Evolutionary conservation across 257 asterid genomes (phyloP).

Genomic region (Ocimum tenuiflorum): DNA sequence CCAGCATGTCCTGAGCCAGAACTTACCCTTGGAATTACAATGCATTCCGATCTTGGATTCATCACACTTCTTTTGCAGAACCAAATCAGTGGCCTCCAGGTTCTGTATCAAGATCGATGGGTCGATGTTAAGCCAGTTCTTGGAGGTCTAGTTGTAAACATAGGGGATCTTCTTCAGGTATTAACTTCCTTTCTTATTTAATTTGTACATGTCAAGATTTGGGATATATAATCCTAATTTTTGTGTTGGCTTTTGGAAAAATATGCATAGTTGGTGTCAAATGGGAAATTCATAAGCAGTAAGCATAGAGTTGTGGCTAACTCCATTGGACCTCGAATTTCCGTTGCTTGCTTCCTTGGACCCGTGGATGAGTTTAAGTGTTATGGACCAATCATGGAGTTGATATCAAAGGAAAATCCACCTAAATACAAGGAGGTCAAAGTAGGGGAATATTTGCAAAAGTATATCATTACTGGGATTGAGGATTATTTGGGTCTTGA

Average conservation of each 20-base stretch:
- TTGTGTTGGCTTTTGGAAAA: neutral
- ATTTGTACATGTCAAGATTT: neutral
- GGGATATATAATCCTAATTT: neutral
- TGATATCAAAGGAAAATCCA: conserved; percentile 39
- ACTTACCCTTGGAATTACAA: conserved; percentile 21
- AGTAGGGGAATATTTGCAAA: conserved; percentile 19
- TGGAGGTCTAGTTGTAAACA: conserved; percentile 29
- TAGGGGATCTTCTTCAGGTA: conserved; percentile 37
- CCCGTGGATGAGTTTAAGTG: neutral
- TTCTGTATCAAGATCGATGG: conserved; percentile 26
- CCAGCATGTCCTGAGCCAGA: conserved; percentile 43
- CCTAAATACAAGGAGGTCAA: conserved; percentile 25
- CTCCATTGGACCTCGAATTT: conserved; percentile 37
- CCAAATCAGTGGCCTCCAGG: conserved; percentile 27
- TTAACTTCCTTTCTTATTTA: neutral
- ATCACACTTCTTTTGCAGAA: conserved; percentile 32
- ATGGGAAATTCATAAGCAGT: conserved; percentile 35
- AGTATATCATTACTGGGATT: conserved; percentile 26
- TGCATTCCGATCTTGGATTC: conserved; percentile 32
- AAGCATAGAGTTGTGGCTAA: conserved; percentile 37
- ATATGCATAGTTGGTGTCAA: conserved; percentile 28
- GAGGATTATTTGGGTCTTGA: conserved; percentile 21
- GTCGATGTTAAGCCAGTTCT: conserved; percentile 21
- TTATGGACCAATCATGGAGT: conserved; percentile 39
- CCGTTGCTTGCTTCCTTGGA: conserved; percentile 34